Evolutionary conservation across 352 stramenopile genomes (phyloP).

Genomic region (Aphanomyces cochlioides): DNA sequence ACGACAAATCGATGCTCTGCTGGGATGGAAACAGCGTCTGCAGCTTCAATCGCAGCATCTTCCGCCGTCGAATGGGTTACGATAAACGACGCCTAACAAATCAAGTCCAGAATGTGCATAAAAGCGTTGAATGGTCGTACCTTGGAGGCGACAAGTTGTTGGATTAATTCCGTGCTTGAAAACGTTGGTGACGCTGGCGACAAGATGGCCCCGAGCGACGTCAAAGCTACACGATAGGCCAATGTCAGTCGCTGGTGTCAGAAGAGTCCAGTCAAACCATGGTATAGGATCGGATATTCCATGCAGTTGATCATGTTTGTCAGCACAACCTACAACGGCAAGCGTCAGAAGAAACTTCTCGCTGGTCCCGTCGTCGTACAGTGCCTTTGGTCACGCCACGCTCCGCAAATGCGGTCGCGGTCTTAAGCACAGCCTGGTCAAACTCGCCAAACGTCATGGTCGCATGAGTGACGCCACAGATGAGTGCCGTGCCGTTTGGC

Average conservation of each 20-base stretch:
- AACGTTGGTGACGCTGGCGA: constrained; percentile 61
- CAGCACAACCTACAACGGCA: not conserved
- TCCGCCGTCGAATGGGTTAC: constrained; percentile 40
- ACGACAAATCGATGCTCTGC: constrained; percentile 1
- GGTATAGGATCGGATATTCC: constrained; percentile 46
- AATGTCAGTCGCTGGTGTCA: not conserved
- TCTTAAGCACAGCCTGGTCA: constrained; percentile 31
- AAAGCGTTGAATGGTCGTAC: constrained; percentile 14
- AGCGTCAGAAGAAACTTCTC: not conserved
- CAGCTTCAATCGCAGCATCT: constrained; percentile 35
- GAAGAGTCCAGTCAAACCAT: constrained; percentile 36
- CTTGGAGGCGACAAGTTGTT: constrained; percentile 41
- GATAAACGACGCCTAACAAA: constrained; percentile 33
- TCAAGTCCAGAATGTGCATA: not conserved
- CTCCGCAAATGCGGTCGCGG: constrained; percentile 40
- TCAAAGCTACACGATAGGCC: constrained; percentile 36
- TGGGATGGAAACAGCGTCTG: not conserved
- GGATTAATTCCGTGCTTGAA: constrained; percentile 35
- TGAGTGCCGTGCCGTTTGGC: constrained; percentile 35
- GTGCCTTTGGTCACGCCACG: constrained; percentile 44
- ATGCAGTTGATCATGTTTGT: constrained; percentile 51
- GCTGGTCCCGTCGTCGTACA: constrained; percentile 28
- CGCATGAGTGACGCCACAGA: constrained; percentile 46
- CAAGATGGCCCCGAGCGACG: constrained; percentile 48
- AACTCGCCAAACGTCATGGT: constrained; percentile 40